These are phyloP conservation scores for Lactuca saligna DNA, from an alignment of 129 eudicot species.

Conservation along the genomic window DNA sequence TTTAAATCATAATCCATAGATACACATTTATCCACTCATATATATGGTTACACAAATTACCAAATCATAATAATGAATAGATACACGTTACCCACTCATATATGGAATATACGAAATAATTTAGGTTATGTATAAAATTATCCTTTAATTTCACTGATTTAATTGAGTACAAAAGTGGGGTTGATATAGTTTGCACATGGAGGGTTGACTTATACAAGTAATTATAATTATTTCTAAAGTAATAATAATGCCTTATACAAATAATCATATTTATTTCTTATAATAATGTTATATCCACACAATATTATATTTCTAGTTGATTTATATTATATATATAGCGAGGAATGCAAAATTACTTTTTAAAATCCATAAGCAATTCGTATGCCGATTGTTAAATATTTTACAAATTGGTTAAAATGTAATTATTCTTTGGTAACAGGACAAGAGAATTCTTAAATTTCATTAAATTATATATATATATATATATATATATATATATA, in stretches of 20 bases:
- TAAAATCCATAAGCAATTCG: conserved; percentile 16
- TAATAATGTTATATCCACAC: conserved; percentile 3
- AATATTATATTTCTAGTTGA: not conserved
- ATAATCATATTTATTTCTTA: conserved; percentile 12
- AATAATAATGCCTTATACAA: conserved; percentile 10
- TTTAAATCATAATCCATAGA: no score
- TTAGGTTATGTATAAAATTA: not conserved
- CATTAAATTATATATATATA: not conserved
- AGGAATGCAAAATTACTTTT: not conserved
- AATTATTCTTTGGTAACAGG: conserved; percentile 7
- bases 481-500: no score
- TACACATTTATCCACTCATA: no score
- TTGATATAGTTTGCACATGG: conserved; percentile 33
- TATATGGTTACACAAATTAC: no score
- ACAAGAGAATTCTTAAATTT: not conserved
- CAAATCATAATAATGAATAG: no score
- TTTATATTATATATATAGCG: no score
- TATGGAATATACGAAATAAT: not conserved
- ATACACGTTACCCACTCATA: no score
- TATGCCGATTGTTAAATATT: conserved; percentile 19
- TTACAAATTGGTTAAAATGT: not conserved
- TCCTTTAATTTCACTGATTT: not conserved
- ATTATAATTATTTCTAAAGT: conserved; percentile 9
- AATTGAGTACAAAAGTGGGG: conserved; percentile 11
- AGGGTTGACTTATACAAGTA: conserved; percentile 24